Evolutionary conservation across 208 protist genomes (phyloP), one percentile per base, ranked within the genome.

Genomic region (Trypanosoma scelopori): DNA sequence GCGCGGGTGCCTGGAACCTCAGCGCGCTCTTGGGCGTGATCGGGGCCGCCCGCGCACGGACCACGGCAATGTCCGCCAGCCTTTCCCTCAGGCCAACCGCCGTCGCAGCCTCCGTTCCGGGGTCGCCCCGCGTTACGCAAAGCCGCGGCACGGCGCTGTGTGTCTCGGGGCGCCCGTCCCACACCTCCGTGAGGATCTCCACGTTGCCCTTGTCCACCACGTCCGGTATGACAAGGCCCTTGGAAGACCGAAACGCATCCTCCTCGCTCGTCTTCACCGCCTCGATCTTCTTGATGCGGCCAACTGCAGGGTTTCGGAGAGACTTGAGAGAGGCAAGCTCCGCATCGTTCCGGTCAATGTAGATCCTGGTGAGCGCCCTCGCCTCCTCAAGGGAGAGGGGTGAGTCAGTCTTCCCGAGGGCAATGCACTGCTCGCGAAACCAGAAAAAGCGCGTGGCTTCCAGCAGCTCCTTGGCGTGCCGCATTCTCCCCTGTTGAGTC

Each of bases 401-500:
- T 27, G 55, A 22, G 18, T 20, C 43, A 27, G 68, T 65, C 55
- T 72, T 73, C 30, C 76, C 76, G 7, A 92, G 78, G 7, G 81
- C 68, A 5, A 79, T 45, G 55, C 81, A 88, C 72, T 91, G 85
- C 62, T 87, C 79, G 15, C 85, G 80, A 51, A 94, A 92, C 85
- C 89, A 94, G 27, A 78, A 80, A 56, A 84, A 86, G 35, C 85
- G 84, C 65, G 76, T 51, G 18, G 81, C 58, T 25, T 74, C 60
- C 20, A 79, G 78, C 7, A 48, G 13, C 28, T 73, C 42, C 22
- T 81, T 37, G 58, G 79, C 69, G 23, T 65, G 52, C 57, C 79
- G 70, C 30, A 77, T 78, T 18, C 61, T 51, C 32, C 61, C 66
- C 32, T 82, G 71, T 37, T 37, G 51, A 30, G 64, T 63, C n/a